Conservation (phyloP, 2,329 filamentous ascomycete genomes). For the Ophiostoma sp. region DNA sequence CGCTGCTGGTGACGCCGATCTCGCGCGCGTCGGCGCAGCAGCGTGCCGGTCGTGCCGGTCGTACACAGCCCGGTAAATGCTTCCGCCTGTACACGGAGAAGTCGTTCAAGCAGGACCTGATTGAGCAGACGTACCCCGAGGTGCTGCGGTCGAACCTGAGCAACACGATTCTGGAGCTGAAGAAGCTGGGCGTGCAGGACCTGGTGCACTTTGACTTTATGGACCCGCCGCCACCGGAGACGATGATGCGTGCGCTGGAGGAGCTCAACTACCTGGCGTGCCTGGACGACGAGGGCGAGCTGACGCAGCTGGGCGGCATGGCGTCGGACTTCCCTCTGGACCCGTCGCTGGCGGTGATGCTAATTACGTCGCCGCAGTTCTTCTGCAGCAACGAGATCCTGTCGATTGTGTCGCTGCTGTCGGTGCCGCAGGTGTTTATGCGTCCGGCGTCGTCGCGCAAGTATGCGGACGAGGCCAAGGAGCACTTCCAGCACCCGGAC, state of each 20-base stretch:
- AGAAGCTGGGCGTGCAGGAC: constrained; percentile 94
- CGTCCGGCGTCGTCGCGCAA: constrained; percentile 80
- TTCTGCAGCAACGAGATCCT: constrained; percentile 98
- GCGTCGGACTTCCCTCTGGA: constrained; percentile 96
- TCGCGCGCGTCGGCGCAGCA: constrained; percentile 97
- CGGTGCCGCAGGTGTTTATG: constrained; percentile 89
- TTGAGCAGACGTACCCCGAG: constrained; percentile 94
- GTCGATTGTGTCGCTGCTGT: constrained; percentile 87
- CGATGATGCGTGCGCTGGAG: constrained; percentile 94
- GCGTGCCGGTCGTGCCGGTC: constrained; percentile 88
- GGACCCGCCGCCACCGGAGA: constrained; percentile 96
- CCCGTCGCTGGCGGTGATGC: constrained; percentile 90
- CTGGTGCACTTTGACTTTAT: constrained; percentile 98
- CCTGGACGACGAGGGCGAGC: constrained; percentile 90
- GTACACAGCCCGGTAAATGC: constrained; percentile 96
- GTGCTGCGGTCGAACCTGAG: constrained; percentile 91
- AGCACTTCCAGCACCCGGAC: constrained; percentile 83
- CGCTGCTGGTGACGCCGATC: constrained; percentile 92
- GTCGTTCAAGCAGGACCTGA: constrained; percentile 96
- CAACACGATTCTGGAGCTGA: constrained; percentile 90
- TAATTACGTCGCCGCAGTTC: constrained; percentile 95
- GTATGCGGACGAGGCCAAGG: constrained; percentile 96
- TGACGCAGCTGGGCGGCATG: constrained; percentile 77
- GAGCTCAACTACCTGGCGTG: constrained; percentile 97
- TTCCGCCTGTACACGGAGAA: constrained; percentile 93